Evolutionary conservation across 169 alveolate species (phyloP), one percentile per base, ranked within the genome.

Genomic region (Cryptosporidium sp.): DNA sequence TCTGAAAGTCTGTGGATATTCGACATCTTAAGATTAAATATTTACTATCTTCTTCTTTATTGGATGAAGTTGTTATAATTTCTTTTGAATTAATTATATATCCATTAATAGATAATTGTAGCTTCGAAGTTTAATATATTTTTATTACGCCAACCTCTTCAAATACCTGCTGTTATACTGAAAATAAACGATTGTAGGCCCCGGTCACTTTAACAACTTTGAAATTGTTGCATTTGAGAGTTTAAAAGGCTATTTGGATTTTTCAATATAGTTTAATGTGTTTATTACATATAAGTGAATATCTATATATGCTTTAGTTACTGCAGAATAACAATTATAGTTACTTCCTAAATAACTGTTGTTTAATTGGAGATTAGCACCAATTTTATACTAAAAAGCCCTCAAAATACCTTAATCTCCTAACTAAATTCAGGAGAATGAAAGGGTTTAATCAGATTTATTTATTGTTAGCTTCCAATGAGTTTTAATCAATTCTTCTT

Each of bases 1-100:
- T 80, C 89, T 10, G 89, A 80, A 43, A 80, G 43, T 80, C 89
- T 59, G 75, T 80, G 89, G 10, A 80, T 65, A 65, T 80, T 80
- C 4, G 89, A 80, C 89, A 80, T 80, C 70, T 45, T 26, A 59
- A 52, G 39, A 73, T 35, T 73, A 18, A 69, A 69, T 26, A 29
- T 18, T 69, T 37, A 23, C 10, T 35, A 23, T 35, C 39, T 33
- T 10, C 16, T 69, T 31, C 16, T 14, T 14, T 23, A 4, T 12
- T 69, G 37, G 43, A 3, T 55, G 6, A 12, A 1, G 8, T 26
- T 55, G 1, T 23, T 21, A 9, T n/a, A 0, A 0, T 55, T 23
- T n/a, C 3, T 55, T 26, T 10, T 26, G 23, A 26, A 55, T 55
- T 55, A 55, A 55, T 55, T 55, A 55, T 55, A n/a, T 55, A 55